Conservation (phyloP, 805 yeast species). For the Tetrapisispora iriomotensis region DNA sequence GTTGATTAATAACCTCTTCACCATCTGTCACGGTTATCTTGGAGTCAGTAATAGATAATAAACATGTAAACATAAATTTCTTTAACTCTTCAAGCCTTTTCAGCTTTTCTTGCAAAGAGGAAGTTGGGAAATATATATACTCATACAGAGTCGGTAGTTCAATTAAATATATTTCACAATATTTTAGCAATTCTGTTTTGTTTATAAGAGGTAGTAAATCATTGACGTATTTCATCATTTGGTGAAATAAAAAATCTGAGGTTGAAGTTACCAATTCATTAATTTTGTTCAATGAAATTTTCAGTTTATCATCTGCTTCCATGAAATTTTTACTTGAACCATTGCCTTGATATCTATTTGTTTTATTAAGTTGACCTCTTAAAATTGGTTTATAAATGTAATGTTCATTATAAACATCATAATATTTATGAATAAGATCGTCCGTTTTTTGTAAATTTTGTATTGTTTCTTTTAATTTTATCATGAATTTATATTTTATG, state of each 20-base stretch:
- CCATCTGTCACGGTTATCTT: background rate
- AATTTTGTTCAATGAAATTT: slow-evolving; percentile 18
- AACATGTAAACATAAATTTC: slow-evolving; percentile 35
- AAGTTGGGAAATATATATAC: slow-evolving; percentile 12
- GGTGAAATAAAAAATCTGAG: slow-evolving; percentile 21
- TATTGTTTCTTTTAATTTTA: slow-evolving; percentile 9
- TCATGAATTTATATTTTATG: slow-evolving; percentile 12
- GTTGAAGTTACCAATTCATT: slow-evolving; percentile 24
- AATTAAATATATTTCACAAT: slow-evolving; percentile 36
- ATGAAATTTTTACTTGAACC: background rate
- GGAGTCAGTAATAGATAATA: slow-evolving; percentile 27
- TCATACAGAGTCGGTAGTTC: slow-evolving; percentile 24
- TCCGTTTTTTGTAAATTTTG: slow-evolving; percentile 17
- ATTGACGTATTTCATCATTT: slow-evolving; percentile 20
- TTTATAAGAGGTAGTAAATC: slow-evolving; percentile 25
- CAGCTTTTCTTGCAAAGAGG: slow-evolving; percentile 24
- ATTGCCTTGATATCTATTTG: background rate
- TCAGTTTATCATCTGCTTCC: background rate
- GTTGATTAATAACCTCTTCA: background rate
- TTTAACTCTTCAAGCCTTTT: slow-evolving; percentile 31
- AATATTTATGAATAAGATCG: slow-evolving; percentile 18
- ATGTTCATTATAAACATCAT: slow-evolving; percentile 25
- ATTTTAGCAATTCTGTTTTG: slow-evolving; percentile 30
- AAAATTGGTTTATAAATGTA: slow-evolving; percentile 12
- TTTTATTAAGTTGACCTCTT: background rate